These are phyloP conservation scores for Cenococcum geophilum DNA, from an alignment of 495 filamentous ascomycete species.

Conservation along the genomic window DNA sequence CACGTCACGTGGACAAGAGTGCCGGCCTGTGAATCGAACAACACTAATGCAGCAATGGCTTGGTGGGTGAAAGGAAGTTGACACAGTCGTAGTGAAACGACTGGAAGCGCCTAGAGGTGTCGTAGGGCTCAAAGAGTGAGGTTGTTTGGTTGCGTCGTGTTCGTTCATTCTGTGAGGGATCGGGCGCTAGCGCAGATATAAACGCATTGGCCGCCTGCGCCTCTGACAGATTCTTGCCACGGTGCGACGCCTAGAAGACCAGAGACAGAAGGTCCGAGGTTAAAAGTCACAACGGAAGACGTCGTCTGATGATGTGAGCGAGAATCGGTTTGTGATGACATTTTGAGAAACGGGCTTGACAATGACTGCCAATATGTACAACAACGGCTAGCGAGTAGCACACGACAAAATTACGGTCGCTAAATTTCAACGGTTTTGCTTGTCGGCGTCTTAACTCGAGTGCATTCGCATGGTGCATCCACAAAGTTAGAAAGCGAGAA, in stretches of 20 bases:
- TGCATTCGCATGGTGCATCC: not conserved
- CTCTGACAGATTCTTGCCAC: not conserved
- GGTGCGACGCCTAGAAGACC: not conserved
- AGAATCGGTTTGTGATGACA: not conserved
- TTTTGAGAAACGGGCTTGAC: not conserved
- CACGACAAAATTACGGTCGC: not conserved
- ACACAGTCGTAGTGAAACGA: not conserved
- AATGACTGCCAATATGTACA: not conserved
- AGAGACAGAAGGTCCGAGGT: not conserved
- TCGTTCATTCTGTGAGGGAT: not conserved
- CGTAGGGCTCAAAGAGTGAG: not conserved
- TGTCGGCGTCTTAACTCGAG: not conserved
- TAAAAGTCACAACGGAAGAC: not conserved
- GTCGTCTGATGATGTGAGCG: not conserved
- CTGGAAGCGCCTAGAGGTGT: not conserved
- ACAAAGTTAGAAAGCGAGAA: not conserved
- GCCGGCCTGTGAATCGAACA: conserved; percentile 1
- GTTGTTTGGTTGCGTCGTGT: not conserved
- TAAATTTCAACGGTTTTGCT: not conserved
- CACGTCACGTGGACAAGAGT: not conserved
- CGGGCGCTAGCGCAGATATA: not conserved
- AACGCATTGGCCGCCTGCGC: not conserved
- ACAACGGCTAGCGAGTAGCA: not conserved
- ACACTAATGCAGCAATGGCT: not conserved
- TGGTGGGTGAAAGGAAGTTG: not conserved